Evolutionary conservation across 2,329 filamentous ascomycete species (phyloP).

Genomic region (Verruconis gallopava): DNA sequence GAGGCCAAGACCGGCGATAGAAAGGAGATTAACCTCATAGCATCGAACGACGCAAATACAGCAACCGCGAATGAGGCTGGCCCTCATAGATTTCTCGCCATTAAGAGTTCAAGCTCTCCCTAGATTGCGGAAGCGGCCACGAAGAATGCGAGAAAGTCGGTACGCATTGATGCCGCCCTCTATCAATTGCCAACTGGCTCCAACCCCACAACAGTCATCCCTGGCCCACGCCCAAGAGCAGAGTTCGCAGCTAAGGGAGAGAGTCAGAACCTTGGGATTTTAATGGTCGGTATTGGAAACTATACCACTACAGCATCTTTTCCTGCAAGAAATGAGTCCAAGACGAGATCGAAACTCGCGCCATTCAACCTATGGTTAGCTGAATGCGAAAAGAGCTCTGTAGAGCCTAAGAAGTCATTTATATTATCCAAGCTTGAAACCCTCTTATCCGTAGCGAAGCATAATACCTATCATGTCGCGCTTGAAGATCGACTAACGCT

Average conservation of each 20-base stretch:
- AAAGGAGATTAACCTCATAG: constrained; percentile 11
- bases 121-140: constrained; percentile 7
- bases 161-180: constrained; percentile 10
- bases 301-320: constrained; percentile 9
- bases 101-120: constrained; percentile 11
- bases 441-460: constrained; percentile 1
- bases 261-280: constrained; percentile 11
- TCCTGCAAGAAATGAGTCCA: constrained; percentile 1
- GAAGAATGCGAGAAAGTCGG: constrained; percentile 11
- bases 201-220: constrained; percentile 10
- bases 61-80: constrained; percentile 9
- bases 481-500: constrained; percentile 2
- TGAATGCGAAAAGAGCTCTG: constrained; percentile 1
- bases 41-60: constrained; percentile 10
- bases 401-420: background rate
- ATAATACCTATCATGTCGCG: background rate
- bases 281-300: constrained; percentile 9
- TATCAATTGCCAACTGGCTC: constrained; percentile 10
- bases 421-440: background rate
- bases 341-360: constrained; percentile 2
- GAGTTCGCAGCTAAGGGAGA: background rate
- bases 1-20: constrained; percentile 3
- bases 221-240: constrained; percentile 10
- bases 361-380: constrained; percentile 3
- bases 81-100: constrained; percentile 11